Evolutionary conservation across 1,284 basidiomycete species (phyloP).

Genomic region (Tilletia horrida): DNA sequence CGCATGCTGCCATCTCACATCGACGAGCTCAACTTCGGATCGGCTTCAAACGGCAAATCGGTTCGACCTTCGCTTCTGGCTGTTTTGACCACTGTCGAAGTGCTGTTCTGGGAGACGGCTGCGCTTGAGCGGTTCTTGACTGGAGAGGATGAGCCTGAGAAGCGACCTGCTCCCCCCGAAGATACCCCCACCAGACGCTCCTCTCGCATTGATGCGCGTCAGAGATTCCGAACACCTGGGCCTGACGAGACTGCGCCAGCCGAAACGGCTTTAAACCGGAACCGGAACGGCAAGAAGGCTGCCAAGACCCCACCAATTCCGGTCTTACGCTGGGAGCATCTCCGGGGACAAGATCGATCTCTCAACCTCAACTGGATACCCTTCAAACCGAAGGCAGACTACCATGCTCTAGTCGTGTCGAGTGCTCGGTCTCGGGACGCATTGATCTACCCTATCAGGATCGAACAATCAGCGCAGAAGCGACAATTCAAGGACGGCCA

Average conservation of each 20-base stretch:
- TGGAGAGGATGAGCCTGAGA: background rate
- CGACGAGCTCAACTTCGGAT: background rate
- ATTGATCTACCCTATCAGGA: no score
- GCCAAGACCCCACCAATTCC: background rate
- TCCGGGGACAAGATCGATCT: background rate
- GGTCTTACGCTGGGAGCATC: background rate
- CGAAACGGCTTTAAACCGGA: no score
- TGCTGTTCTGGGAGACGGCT: constrained; percentile 2
- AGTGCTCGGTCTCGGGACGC: constrained; percentile 4
- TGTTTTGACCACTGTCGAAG: constrained; percentile 1
- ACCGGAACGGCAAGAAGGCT: background rate
- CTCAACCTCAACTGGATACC: constrained; percentile 9
- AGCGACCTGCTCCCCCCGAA: no score
- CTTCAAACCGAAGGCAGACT: background rate
- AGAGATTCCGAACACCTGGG: no score
- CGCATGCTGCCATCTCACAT: background rate
- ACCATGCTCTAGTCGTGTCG: background rate
- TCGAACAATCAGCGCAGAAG: no score
- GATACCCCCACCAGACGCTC: no score
- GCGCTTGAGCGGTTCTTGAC: background rate
- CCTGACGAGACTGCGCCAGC: no score
- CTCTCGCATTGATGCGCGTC: no score
- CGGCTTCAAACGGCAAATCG: background rate
- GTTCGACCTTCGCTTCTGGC: background rate
- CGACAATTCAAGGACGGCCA: no score